A percentile compares a stretch with the other conserved stretches of the same genome.
phyloP scores from a whole-genome alignment of 2,329 filamentous ascomycete species.

The Penicillium rolfsii region DNA sequence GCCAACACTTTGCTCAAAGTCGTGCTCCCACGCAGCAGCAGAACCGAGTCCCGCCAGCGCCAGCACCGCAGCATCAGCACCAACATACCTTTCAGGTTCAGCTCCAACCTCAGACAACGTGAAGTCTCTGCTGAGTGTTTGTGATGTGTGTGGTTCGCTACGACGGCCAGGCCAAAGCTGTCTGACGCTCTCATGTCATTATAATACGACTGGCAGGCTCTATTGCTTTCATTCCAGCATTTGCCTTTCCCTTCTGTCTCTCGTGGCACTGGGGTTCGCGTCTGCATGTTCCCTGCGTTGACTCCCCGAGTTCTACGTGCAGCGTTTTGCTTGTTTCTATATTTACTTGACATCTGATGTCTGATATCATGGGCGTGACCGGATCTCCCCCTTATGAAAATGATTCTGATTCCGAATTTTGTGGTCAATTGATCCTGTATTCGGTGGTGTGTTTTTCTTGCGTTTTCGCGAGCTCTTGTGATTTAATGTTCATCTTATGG shows the following conservation, averaged over 20 bases:
- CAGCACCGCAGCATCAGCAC: slow-evolving; percentile 32
- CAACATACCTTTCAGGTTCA: slow-evolving; percentile 34
- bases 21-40: slow-evolving; percentile 15
- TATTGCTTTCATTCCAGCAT: background rate
- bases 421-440: background rate
- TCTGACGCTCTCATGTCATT: background rate
- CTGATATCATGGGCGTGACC: slow-evolving; percentile 5
- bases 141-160: background rate
- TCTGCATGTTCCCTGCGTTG: slow-evolving; percentile 5
- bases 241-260: background rate
- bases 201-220: background rate
- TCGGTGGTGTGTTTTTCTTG: background rate
- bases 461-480: background rate
- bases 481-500: background rate
- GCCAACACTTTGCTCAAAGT: slow-evolving; percentile 3
- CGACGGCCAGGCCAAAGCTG: background rate
- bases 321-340: slow-evolving; percentile 1
- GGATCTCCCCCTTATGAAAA: background rate
- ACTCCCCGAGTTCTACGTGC: slow-evolving; percentile 8
- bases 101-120: slow-evolving; percentile 30
- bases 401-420: background rate
- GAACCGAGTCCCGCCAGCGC: slow-evolving; percentile 26
- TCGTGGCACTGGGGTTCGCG: background rate
- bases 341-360: background rate
- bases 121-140: background rate